phyloP scores from a whole-genome alignment of 1,284 basidiomycete genomes.

The Puccinia horiana region DNA sequence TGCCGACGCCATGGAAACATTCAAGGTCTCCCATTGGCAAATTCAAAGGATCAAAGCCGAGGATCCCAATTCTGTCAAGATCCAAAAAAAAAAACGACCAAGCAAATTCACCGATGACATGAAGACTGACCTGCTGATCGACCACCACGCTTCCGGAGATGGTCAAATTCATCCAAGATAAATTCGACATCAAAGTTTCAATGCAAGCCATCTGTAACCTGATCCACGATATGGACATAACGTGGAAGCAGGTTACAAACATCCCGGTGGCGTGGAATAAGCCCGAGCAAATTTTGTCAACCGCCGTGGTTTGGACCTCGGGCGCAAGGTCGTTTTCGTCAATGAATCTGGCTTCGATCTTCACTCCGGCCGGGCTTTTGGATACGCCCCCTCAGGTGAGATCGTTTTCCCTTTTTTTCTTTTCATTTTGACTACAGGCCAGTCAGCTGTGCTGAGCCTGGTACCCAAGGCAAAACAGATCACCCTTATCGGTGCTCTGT shows the following conservation, averaged over 20 bases:
- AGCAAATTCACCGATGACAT: slow-evolving; percentile 23
- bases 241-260: slow-evolving; percentile 21
- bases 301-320: slow-evolving; percentile 18
- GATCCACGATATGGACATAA: slow-evolving; percentile 29
- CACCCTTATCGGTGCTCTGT: neutral
- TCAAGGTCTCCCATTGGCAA: neutral
- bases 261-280: slow-evolving; percentile 12
- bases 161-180: neutral
- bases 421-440: neutral
- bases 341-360: slow-evolving; percentile 21
- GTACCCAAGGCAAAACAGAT: slow-evolving; percentile 15
- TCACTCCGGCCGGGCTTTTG: slow-evolving; percentile 12
- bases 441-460: neutral
- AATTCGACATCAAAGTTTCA: neutral
- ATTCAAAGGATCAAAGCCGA: slow-evolving; percentile 5
- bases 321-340: slow-evolving; percentile 12
- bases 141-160: neutral
- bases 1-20: neutral
- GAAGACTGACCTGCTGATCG: neutral
- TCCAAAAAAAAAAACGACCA: neutral
- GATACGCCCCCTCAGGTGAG: neutral
- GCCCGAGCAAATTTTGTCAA: slow-evolving; percentile 19
- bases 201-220: slow-evolving; percentile 21
- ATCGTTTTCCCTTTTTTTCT: neutral
- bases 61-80: neutral